Base-by-base conservation (phyloP, 2,329 filamentous ascomycete species). In the Xylaria sp. region DNA sequence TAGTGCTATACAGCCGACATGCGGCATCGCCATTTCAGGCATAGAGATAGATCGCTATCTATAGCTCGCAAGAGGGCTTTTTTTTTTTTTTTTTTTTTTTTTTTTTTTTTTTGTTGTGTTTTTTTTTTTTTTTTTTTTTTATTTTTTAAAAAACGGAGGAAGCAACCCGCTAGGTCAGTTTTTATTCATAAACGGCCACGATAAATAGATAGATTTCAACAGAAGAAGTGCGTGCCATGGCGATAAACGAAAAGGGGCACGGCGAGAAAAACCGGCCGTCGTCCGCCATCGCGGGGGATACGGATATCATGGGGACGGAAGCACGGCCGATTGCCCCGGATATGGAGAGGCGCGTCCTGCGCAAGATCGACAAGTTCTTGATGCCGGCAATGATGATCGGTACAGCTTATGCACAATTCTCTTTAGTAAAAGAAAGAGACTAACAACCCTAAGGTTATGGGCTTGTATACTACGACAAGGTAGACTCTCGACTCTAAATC, bases 391-490 rank as follows among this genome's bases (percentile, higher is more conserved):
- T 92, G 89, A 82, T 86, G 25, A 73, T 89, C 72, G 83, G 83
- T 58, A 54, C 27, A 31, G 31, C 20, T 27, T 42, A 38, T 10
- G 22, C 22, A 20, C 22, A 25, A 6, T 6, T 29, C 20, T 38
- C 45, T 17, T 38, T 44, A 29, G 10, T 56, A 6, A 22, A 29
- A 36, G 36, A 59, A 22, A 17, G 11, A 15, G 25, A 27, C 33
- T 50, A 55, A 61, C 36, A 22, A 3, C 20, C 31, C 25, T 36
- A n/a, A 68, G 69, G 88, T 25, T 67, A 91, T 77, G 89, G 89
- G 2, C 80, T 92, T 38, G 89, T 91, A 0, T 91, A 91, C 77
- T 91, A 90, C 74, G 89, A 92, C 76, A 92, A 91, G 76, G 84
- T 85, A 73, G 15, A 42, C 2, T 7, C 10, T 4, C 10, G 22